These are phyloP conservation scores for Volutella citrinella DNA, from an alignment of 2,329 filamentous ascomycete genomes.

Conservation along the genomic window DNA sequence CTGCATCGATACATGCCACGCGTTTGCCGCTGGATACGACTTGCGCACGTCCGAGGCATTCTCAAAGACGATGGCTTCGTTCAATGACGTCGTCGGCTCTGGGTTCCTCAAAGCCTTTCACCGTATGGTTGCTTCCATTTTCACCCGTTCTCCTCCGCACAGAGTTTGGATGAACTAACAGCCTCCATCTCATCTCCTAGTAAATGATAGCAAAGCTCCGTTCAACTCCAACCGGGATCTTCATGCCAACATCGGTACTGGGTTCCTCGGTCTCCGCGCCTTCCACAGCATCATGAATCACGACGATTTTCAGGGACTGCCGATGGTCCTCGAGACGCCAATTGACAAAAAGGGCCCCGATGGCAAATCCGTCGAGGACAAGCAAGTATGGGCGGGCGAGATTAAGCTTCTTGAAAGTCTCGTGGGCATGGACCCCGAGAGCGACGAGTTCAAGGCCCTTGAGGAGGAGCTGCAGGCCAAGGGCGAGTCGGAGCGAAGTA, in stretches of 20 bases:
- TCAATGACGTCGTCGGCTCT: slow-evolving; percentile 74
- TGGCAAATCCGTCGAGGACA: slow-evolving; percentile 72
- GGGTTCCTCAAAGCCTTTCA: slow-evolving; percentile 83
- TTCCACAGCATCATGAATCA: slow-evolving; percentile 93
- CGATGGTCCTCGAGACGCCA: slow-evolving; percentile 95
- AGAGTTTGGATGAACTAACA: too few species aligned
- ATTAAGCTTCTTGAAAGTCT: slow-evolving; percentile 92
- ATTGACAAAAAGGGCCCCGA: slow-evolving; percentile 68
- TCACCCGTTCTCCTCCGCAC: not conserved
- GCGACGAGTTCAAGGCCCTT: slow-evolving; percentile 66
- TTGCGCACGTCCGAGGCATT: slow-evolving; percentile 74
- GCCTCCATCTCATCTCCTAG: too few species aligned
- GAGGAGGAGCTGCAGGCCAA: slow-evolving; percentile 64
- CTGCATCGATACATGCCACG: slow-evolving; percentile 95
- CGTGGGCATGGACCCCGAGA: slow-evolving; percentile 76
- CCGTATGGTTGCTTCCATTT: slow-evolving; percentile 27
- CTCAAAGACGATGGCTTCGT: slow-evolving; percentile 67
- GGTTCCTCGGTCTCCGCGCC: slow-evolving; percentile 83
- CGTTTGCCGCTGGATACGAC: slow-evolving; percentile 93
- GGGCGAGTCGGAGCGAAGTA: slow-evolving; percentile 69
- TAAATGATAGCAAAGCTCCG: slow-evolving; percentile 96
- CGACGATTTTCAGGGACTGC: slow-evolving; percentile 68
- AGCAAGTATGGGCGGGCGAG: slow-evolving; percentile 82
- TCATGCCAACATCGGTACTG: slow-evolving; percentile 94
- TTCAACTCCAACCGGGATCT: slow-evolving; percentile 78